phyloP scores from a whole-genome alignment of 805 yeast species.

The Nakazawaea ernobii region DNA sequence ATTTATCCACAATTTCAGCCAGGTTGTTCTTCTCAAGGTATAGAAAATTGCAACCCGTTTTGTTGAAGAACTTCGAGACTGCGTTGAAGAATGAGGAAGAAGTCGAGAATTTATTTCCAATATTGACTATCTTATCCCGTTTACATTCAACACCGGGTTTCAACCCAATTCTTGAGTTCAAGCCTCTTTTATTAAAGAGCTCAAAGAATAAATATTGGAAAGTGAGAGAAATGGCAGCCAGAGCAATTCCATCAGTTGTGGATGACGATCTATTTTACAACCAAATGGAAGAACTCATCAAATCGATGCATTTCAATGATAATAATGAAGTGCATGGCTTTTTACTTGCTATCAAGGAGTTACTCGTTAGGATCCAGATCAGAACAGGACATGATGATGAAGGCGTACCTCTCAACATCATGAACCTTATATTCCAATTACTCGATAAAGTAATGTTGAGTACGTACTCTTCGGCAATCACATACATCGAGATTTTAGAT shows the following conservation, averaged over 20 bases:
- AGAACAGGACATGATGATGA: slow-evolving; percentile 6
- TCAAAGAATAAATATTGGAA: slow-evolving; percentile 66
- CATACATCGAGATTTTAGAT: slow-evolving; percentile 24
- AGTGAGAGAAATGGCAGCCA: slow-evolving; percentile 81
- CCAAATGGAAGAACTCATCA: slow-evolving; percentile 24
- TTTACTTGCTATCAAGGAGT: slow-evolving; percentile 40
- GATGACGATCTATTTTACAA: slow-evolving; percentile 23
- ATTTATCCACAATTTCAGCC: slow-evolving; percentile 40
- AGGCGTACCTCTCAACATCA: slow-evolving; percentile 8
- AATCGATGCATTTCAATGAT: slow-evolving; percentile 8
- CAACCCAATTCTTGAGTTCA: slow-evolving; percentile 47
- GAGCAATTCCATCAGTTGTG: slow-evolving; percentile 52
- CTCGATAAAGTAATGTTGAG: slow-evolving; percentile 14
- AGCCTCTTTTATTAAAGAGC: slow-evolving; percentile 38
- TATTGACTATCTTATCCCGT: slow-evolving; percentile 65
- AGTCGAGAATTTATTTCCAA: slow-evolving; percentile 67
- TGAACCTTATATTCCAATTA: slow-evolving; percentile 6
- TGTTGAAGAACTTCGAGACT: slow-evolving; percentile 36
- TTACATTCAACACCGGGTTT: slow-evolving; percentile 56
- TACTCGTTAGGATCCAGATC: slow-evolving; percentile 17
- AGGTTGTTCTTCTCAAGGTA: slow-evolving; percentile 67
- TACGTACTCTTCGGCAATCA: slow-evolving; percentile 28
- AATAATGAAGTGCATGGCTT: slow-evolving; percentile 58
- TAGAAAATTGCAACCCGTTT: slow-evolving; percentile 42
- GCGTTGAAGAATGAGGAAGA: slow-evolving; percentile 26